Conservation (phyloP, 306 rosid genomes). For the Begonia loranthoides region DNA sequence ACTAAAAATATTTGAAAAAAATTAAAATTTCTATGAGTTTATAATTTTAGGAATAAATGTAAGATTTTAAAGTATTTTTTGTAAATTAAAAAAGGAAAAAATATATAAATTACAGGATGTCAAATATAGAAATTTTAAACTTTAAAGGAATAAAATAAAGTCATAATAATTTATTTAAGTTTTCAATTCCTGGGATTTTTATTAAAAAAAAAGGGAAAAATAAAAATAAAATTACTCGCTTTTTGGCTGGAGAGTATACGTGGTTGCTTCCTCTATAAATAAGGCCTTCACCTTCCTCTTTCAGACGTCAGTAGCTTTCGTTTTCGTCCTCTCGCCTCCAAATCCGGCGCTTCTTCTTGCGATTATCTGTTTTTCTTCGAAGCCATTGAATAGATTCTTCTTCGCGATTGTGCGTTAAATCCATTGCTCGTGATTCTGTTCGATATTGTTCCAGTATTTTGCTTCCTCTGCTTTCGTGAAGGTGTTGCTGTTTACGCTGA, state of each 20-base stretch:
- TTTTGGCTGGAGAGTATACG: conserved; percentile 12
- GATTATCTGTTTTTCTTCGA: not conserved
- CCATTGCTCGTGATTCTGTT: not conserved
- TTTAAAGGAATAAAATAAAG: not conserved
- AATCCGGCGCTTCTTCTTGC: not conserved
- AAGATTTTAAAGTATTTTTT: not conserved
- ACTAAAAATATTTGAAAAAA: no score
- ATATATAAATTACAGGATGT: not conserved
- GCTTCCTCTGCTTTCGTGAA: conserved; percentile 1
- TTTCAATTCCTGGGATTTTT: not conserved
- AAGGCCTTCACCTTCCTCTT: conserved; percentile 1
- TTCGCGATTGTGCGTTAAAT: not conserved
- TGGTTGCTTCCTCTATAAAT: conserved; percentile 10
- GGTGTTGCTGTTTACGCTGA: not conserved
- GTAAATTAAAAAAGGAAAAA: not conserved
- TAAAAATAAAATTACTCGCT: not conserved
- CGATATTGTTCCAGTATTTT: not conserved
- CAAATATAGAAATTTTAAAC: not conserved
- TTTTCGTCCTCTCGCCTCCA: not conserved
- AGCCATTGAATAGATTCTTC: not conserved
- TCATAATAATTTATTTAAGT: not conserved
- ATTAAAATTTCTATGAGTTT: not conserved
- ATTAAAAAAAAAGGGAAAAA: not conserved
- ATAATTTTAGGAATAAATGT: no score
- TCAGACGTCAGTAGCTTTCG: not conserved